These are phyloP conservation scores for Gossypium turneri DNA, from an alignment of 345 rosid genomes.

Conservation along the genomic window DNA sequence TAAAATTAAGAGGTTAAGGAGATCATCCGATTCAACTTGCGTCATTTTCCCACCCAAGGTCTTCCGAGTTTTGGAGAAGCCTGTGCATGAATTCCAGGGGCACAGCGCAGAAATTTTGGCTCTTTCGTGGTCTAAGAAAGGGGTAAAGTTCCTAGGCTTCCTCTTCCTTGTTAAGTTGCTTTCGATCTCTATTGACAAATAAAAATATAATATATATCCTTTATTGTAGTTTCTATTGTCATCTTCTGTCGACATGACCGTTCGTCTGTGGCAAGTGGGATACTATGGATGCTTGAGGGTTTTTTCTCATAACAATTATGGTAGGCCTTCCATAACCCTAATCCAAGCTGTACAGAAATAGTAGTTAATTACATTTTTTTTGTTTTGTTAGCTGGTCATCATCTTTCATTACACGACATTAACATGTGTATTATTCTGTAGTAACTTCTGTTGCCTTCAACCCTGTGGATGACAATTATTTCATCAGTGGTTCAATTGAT, in stretches of 20 bases:
- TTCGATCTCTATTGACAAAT: neutral
- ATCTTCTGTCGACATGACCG: slow-evolving; percentile 52
- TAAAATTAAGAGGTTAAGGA: slow-evolving; percentile 28
- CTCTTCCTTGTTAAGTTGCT: neutral
- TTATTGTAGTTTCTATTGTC: slow-evolving; percentile 44
- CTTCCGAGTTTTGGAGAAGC: slow-evolving; percentile 47
- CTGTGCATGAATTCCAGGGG: slow-evolving; percentile 54
- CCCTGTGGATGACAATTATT: slow-evolving; percentile 44
- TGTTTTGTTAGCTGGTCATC: neutral
- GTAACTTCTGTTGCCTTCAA: slow-evolving; percentile 51
- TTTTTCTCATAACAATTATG: slow-evolving; percentile 52
- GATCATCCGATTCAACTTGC: slow-evolving; percentile 42
- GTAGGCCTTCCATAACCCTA: slow-evolving; percentile 21
- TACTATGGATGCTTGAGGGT: slow-evolving; percentile 38
- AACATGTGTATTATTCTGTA: slow-evolving; percentile 18
- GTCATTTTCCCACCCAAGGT: slow-evolving; percentile 51
- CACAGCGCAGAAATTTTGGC: slow-evolving; percentile 52
- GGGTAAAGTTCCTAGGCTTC: slow-evolving; percentile 29
- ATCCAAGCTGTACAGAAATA: neutral
- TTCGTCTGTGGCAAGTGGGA: slow-evolving; percentile 57
- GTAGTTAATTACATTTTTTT: neutral
- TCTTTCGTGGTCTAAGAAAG: slow-evolving; percentile 63
- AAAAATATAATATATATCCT: neutral
- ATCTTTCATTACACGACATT: neutral
- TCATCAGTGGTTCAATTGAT: slow-evolving; percentile 52